Conservation (phyloP, 2,329 filamentous ascomycete species). For the Trichoderma sp. region DNA sequence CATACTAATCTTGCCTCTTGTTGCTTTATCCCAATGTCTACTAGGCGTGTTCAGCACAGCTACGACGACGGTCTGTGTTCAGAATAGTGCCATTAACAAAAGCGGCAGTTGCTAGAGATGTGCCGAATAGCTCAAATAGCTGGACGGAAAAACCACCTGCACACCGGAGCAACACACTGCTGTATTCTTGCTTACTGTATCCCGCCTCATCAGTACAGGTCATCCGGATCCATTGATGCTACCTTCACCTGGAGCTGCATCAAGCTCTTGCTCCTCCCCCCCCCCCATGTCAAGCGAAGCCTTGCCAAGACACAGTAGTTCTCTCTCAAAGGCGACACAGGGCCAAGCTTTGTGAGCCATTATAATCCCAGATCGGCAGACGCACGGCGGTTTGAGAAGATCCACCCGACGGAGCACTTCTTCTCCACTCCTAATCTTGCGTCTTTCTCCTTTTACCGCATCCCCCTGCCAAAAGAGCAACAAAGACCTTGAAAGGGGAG, state of each 20-base stretch:
- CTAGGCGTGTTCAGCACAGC: neutral
- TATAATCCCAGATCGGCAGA: conserved; percentile 26
- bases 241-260: neutral
- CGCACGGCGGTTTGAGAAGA: conserved; percentile 15
- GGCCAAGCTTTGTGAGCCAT: conserved; percentile 6
- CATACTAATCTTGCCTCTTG: neutral
- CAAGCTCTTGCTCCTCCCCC: neutral
- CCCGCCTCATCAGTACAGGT: neutral
- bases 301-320: neutral
- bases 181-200: neutral
- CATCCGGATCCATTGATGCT: neutral
- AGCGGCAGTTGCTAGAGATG: neutral
- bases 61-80: neutral
- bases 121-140: neutral
- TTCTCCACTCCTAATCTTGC: conserved; percentile 15
- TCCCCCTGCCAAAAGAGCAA: neutral
- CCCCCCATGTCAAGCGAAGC: neutral
- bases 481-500: conserved; percentile 7
- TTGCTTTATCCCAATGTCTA: neutral
- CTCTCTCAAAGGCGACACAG: neutral
- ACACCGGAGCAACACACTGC: neutral
- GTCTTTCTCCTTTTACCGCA: neutral
- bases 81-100: neutral
- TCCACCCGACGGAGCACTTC: conserved; percentile 5
- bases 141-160: neutral